Percentiles rank a stretch among this genome's conserved stretches.
Evolutionary conservation across 176 grass and related monocot species (phyloP).

Genomic region (Ensete glaucum): DNA sequence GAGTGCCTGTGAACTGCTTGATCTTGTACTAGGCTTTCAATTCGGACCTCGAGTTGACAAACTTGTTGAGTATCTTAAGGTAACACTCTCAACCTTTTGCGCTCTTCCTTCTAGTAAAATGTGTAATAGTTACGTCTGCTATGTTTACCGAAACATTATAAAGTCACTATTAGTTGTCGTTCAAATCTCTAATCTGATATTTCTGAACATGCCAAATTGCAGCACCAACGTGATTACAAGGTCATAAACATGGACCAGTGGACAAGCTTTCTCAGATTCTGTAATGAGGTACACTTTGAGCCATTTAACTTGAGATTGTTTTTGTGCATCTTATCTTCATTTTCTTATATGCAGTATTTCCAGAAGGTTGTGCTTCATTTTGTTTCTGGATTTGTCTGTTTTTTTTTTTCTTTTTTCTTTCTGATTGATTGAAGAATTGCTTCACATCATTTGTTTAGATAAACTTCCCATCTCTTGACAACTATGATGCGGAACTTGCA

Average conservation of each 20-base stretch:
- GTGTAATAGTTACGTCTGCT: neutral
- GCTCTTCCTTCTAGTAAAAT: neutral
- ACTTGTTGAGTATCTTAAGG: conserved; percentile 78
- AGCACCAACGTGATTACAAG: conserved; percentile 97
- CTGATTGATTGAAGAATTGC: too few relatives aligned
- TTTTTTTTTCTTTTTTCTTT: too few relatives aligned
- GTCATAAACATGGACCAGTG: conserved; percentile 99
- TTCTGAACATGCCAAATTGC: conserved; percentile 20
- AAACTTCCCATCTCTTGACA: conserved; percentile 91
- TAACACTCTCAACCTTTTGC: neutral
- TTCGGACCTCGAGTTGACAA: conserved; percentile 67
- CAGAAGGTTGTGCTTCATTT: neutral
- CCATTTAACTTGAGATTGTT: conserved; percentile 8
- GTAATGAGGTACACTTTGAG: conserved; percentile 60
- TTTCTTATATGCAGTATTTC: neutral
- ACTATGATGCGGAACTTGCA: conserved; percentile 80
- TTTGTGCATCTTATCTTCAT: neutral
- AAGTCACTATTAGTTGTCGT: conserved; percentile 9
- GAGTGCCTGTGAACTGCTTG: conserved; percentile 75
- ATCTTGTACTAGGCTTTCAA: conserved; percentile 74
- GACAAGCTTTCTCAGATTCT: conserved; percentile 94
- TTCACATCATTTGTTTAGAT: conserved; percentile 47
- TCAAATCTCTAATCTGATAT: conserved; percentile 11
- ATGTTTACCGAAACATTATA: conserved; percentile 5
- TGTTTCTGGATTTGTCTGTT: neutral